A percentile compares a stretch with the other conserved stretches of the same genome.
phyloP scores from a whole-genome alignment of 768 basidiomycete genomes.

The Agrocybe pediades region DNA sequence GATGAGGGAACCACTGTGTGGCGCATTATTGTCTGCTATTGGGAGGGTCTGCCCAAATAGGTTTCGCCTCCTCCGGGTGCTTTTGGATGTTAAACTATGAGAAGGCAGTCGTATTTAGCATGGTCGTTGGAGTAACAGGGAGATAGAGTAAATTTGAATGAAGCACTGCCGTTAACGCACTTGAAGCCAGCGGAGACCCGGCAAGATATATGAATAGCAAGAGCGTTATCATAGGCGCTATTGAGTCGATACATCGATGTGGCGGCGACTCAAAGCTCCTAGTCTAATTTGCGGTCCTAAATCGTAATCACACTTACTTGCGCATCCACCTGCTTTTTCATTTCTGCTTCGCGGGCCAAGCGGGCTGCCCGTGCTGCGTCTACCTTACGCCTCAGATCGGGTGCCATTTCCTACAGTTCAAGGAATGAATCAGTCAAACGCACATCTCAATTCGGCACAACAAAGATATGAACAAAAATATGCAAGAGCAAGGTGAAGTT shows the following conservation, averaged over 20 bases:
- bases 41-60: constrained; percentile 41
- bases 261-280: background rate
- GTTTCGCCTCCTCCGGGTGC: constrained; percentile 40
- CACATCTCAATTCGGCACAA: constrained; percentile 6
- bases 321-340: constrained; percentile 50
- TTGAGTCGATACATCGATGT: background rate
- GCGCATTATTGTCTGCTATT: constrained; percentile 11
- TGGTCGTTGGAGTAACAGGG: constrained; percentile 1
- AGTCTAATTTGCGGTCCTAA: background rate
- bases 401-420: constrained; percentile 55
- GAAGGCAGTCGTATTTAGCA: constrained; percentile 12
- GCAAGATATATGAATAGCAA: background rate
- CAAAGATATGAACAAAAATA: constrained; percentile 9
- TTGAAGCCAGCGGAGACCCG: background rate
- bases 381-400: constrained; percentile 64
- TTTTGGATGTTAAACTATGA: constrained; percentile 27
- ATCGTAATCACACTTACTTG: constrained; percentile 43
- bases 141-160: constrained; percentile 9
- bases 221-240: constrained; percentile 2
- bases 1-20: constrained; percentile 4
- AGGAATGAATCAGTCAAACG: background rate
- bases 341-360: constrained; percentile 52
- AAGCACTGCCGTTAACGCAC: constrained; percentile 3
- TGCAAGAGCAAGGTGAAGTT: background rate
- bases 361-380: constrained; percentile 59